Base-by-base conservation (phyloP, 371 early-diverging fungal genomes). In the Rhizopus arrhizus region DNA sequence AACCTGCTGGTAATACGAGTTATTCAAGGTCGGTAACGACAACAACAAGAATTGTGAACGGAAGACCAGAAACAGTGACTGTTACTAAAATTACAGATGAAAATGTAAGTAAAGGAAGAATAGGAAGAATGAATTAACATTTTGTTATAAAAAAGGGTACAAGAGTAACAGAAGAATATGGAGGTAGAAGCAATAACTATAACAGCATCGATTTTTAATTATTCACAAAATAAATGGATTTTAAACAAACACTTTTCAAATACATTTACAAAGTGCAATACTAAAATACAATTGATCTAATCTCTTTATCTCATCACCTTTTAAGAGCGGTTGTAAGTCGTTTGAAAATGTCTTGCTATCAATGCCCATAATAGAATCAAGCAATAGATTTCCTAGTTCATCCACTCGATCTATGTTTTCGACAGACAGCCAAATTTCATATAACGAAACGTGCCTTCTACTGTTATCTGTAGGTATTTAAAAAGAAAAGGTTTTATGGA, bases 141-240 rank as follows among this genome's bases (percentile, higher is more conserved):
- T 35, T 4, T 8, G 33, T 48, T 29, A 38, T 13, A 32, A 33
- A 35, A 28, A 53, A 79, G 71, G 80, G 80, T 0, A 69, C 70
- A 29, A 65, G 56, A 9, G 59, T 74, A 3, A 73, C 63, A 22
- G 77, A 80, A 57, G 77, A 80, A 47, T 74, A 73, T 45, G 69
- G 74, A 5, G 62, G 75, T 45, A 77, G 80, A 0, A 56, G 32
- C 65, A 68, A 29, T 11, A 58, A n/a, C 43, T 13, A 43, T 15
- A 43, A 43, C 8, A 43, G 43, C 8, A 9, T 43, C n/a, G 22
- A 22, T 22, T 22, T 22, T 22, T 22, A 22, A 22, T 22, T 22
- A 22, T 22, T 22, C 22, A 60, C 0, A 54, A 61, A 7, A 58
- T 76, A 3, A 79, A 79, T 48, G 79, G 79, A 1, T 56, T 56